Base-by-base conservation (phyloP, 176 grass and related monocot species). In the Thalia dealbata region DNA sequence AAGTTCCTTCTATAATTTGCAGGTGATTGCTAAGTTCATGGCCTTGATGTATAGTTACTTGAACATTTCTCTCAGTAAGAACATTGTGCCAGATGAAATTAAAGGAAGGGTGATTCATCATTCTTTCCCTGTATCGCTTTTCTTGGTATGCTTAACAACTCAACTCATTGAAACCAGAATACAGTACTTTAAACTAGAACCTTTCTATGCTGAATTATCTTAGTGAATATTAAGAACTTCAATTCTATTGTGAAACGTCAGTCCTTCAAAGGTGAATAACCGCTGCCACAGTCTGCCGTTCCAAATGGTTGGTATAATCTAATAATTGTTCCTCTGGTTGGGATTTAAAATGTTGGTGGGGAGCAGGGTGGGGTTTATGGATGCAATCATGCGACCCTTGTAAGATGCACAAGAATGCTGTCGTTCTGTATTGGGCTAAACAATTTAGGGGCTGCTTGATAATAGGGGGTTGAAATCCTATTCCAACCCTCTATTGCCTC, bases 11-110 rank as follows among this genome's bases (percentile, higher is more conserved):
- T 68, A 48, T 32, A 59, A 63, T 85, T 14, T 85, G 52, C 79
- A 99, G 95, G 95, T 93, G 51, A 93, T 99, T 85, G 90, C 95
- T 71, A 99, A 99, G 77, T 99, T 99, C 74, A 79, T 99, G 90
- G 79, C 90, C 43, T 81, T 99, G 87, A 95, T 99, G 90, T 99
- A 99, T 77, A 99, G 95, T 84, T 99, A 99, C 79, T 85, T 99
- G 75, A 99, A 99, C 76, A 99, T 99, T 65, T 99, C 95, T 80
- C 83, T 99, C 24, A 99, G 95, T 78, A 86, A 95, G 79, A 95
- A 95, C 75, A 93, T 87, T 77, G 95, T 99, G 35, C 95, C 95
- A 79, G 95, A 99, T 74, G 90, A 83, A 79, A 95, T 99, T 72
- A 99, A 99, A 86, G 90, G 95, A 66, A 77, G 95, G 64, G 95